Evolutionary conservation across 805 yeast genomes (phyloP).

Genomic region (Kodamaea laetipori): DNA sequence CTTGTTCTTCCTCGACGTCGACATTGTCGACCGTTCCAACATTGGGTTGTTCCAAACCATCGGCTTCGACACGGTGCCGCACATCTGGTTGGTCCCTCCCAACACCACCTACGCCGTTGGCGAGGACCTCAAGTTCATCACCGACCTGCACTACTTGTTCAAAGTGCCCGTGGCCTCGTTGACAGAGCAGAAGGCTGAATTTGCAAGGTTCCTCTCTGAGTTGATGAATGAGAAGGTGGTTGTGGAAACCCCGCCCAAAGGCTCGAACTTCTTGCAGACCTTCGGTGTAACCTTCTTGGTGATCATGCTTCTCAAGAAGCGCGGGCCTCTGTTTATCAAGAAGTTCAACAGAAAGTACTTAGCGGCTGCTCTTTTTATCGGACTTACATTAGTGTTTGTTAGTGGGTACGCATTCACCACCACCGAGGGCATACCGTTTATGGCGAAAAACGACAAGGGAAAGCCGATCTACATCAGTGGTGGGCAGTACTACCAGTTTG

Average conservation of each 20-base stretch:
- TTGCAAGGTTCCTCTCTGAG: constrained; percentile 56
- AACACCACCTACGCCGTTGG: constrained; percentile 22
- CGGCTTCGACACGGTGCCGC: constrained; percentile 57
- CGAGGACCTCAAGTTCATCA: constrained; percentile 23
- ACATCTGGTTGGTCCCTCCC: constrained; percentile 68
- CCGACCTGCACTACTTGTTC: constrained; percentile 36
- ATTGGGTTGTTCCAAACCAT: constrained; percentile 41
- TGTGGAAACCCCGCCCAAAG: constrained; percentile 44
- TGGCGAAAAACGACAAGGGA: constrained; percentile 54
- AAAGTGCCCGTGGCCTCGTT: constrained; percentile 38
- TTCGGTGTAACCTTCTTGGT: constrained; percentile 46
- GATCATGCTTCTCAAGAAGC: constrained; percentile 52
- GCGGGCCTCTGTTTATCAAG: constrained; percentile 34
- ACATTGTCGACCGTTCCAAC: constrained; percentile 47
- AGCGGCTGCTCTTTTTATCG: constrained; percentile 37
- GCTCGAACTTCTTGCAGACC: constrained; percentile 44
- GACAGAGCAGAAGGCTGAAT: constrained; percentile 44
- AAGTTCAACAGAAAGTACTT: constrained; percentile 24
- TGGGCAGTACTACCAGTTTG: constrained; percentile 69
- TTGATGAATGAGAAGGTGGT: constrained; percentile 46
- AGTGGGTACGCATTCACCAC: constrained; percentile 68
- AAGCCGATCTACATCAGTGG: constrained; percentile 62
- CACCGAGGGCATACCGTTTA: constrained; percentile 62
- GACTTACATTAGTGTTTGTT: constrained; percentile 46
- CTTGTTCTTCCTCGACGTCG: constrained; percentile 53